Conservation (phyloP, 257 asterid species). For the Nicotiana attenuata region DNA sequence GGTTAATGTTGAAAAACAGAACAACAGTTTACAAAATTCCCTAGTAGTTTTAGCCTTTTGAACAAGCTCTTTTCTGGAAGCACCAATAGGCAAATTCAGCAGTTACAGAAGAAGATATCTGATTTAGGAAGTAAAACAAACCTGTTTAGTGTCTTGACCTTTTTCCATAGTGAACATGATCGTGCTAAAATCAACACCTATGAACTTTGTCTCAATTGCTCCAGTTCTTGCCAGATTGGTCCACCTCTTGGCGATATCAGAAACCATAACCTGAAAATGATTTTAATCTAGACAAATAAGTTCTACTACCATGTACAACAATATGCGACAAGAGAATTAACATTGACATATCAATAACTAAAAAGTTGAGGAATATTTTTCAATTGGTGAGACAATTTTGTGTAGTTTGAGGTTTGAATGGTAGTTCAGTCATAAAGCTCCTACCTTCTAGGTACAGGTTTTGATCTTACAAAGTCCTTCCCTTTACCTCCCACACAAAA, state of each 20-base stretch:
- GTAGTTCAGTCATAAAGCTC: neutral
- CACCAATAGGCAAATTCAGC: neutral
- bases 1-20: neutral
- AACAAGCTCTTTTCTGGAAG: neutral
- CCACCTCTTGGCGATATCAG: constrained; percentile 82
- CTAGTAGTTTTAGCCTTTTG: neutral
- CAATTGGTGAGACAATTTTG: neutral
- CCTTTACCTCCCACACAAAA: neutral
- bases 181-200: constrained; percentile 67
- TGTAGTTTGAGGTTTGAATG: neutral
- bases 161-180: constrained; percentile 87
- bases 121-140: constrained; percentile 21
- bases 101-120: neutral
- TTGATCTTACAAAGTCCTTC: neutral
- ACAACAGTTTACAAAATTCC: neutral
- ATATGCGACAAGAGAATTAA: neutral
- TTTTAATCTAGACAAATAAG: neutral
- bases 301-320: neutral
- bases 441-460: neutral
- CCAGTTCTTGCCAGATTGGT: constrained; percentile 71
- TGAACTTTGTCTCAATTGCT: constrained; percentile 65
- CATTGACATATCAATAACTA: neutral
- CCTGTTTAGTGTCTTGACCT: constrained; percentile 82
- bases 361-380: neutral
- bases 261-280: constrained; percentile 45